These are phyloP conservation scores for Phallus indusiatus DNA, from an alignment of 768 basidiomycete genomes.

Conservation along the genomic window DNA sequence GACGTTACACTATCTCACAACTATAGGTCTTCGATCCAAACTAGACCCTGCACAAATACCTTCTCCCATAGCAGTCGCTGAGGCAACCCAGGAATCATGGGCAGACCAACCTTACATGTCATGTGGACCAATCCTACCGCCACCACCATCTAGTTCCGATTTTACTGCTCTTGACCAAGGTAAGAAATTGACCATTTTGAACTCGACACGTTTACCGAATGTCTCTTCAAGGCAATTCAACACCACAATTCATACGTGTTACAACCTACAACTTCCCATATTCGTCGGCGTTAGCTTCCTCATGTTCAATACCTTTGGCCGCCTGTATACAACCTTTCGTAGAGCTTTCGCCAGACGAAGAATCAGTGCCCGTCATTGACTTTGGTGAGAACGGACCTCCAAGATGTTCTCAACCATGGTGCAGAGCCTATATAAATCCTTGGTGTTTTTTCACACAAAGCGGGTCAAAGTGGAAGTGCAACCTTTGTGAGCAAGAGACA, in stretches of 20 bases:
- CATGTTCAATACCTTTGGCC: constrained; percentile 78
- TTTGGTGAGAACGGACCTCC: constrained; percentile 66
- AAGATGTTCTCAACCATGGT: constrained; percentile 56
- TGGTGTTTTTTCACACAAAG: constrained; percentile 84
- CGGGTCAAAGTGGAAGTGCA: constrained; percentile 85
- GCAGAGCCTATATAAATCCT: constrained; percentile 87
- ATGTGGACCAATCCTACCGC: constrained; percentile 44
- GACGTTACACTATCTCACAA: background rate
- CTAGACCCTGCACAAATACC: constrained; percentile 89
- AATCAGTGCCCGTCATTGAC: constrained; percentile 70
- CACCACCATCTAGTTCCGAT: constrained; percentile 81
- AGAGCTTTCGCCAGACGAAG: constrained; percentile 66
- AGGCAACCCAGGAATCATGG: constrained; percentile 72
- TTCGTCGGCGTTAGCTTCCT: constrained; percentile 65
- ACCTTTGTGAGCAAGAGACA: constrained; percentile 79
- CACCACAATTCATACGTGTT: constrained; percentile 81
- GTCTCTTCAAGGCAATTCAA: constrained; percentile 63
- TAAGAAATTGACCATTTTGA: constrained; percentile 15
- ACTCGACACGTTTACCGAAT: background rate
- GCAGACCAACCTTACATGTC: constrained; percentile 61
- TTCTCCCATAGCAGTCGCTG: constrained; percentile 75
- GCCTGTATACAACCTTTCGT: constrained; percentile 88
- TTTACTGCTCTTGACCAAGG: constrained; percentile 91
- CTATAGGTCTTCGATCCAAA: constrained; percentile 60
- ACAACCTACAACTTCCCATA: constrained; percentile 86